Evolutionary conservation across 2,329 filamentous ascomycete genomes (phyloP), one percentile per base, ranked within the genome.

Genomic region (Fusarium brachygibbosum): DNA sequence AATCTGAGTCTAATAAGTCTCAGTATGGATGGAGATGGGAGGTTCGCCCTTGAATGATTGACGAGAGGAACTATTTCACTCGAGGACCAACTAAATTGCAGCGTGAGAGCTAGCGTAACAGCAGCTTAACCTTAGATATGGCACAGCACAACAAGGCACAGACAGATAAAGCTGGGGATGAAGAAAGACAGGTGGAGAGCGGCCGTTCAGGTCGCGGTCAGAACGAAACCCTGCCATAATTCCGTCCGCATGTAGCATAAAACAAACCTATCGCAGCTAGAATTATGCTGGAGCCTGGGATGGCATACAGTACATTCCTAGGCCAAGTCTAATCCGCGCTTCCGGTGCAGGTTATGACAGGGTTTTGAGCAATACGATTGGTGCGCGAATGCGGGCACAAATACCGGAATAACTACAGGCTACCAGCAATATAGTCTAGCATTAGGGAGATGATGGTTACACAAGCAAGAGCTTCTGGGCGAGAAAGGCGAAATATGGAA

Each of bases 321-420:
- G 51, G 38, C 17, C 37, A 29, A 59, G 54, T 65, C 38, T 64
- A 64, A 65, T 60, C 61, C 60, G 60, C 32, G 46, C 40, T 48
- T 59, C 60, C 61, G 53, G 31, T 60, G 62, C 61, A 65, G 31
- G 40, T 37, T 54, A 21, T 29, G 40, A 61, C 63, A 63, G 67
- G 58, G 58, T 41, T 58, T 37, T 51, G 16, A 16, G 19, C 21
- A 10, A 57, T 61, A 31, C 23, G 28, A 70, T 70, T 70, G 67
- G 67, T 63, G 67, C 67, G 67, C 67, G 37, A 70, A 56, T 70
- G 50, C 52, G 51, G 51, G 25, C 34, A 42, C 54, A 40, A 54
- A 58, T 41, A 50, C 59, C 58, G 34, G 54, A 51, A 44, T 50
- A 56, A 41, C 35, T 60, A 51, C 44, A 70, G 42, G 59, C 58